These are phyloP conservation scores for Paracorniculantispora psalliotae DNA, from an alignment of 2,329 filamentous ascomycete genomes.

Conservation along the genomic window DNA sequence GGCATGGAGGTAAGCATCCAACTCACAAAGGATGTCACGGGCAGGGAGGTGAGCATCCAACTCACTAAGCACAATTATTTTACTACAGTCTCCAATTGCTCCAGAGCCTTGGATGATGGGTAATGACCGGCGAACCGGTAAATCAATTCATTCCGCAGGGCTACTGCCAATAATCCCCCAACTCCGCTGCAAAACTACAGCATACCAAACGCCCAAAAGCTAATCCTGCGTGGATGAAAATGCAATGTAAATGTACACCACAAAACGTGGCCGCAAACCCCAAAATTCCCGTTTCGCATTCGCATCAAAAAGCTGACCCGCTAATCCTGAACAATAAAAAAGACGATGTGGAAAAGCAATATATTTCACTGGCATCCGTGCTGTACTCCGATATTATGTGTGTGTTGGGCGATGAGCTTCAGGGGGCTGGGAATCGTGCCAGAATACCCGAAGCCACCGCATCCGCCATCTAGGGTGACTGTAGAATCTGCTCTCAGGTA, in stretches of 20 bases:
- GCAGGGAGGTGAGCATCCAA: neutral
- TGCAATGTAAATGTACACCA: constrained; percentile 1
- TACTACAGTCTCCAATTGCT: too few species aligned
- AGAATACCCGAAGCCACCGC: neutral
- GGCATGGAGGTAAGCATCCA: too few species aligned
- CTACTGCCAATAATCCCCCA: neutral
- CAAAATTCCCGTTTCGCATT: neutral
- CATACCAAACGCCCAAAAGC: constrained; percentile 1
- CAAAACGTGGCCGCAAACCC: neutral
- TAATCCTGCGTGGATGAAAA: neutral
- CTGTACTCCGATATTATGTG: neutral
- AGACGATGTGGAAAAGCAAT: neutral
- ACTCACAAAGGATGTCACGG: too few species aligned
- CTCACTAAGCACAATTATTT: too few species aligned
- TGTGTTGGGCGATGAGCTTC: neutral
- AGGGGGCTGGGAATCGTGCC: neutral
- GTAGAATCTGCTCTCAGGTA: neutral
- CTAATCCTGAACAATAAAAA: neutral
- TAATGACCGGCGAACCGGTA: neutral
- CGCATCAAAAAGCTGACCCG: neutral
- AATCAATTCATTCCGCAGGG: neutral
- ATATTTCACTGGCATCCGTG: neutral
- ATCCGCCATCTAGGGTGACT: neutral
- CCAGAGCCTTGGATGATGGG: too few species aligned
- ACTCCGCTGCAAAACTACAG: neutral